Evolutionary conservation across 2,329 filamentous ascomycete species (phyloP), one percentile per base, ranked within the genome.

Genomic region (Aschersonia sp.): DNA sequence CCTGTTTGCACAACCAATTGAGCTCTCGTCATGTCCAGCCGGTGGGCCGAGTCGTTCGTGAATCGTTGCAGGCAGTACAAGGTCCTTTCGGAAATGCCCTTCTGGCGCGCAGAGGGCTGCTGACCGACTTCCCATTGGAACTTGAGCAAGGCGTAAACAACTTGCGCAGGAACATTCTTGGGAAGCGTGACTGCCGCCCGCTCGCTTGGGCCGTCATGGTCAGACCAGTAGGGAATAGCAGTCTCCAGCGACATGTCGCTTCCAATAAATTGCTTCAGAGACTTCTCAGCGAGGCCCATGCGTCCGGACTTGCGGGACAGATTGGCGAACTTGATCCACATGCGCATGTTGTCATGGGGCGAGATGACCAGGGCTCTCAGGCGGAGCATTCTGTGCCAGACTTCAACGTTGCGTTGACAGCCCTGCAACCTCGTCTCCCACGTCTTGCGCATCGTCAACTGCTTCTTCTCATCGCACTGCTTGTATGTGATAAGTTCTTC

Each of bases 291-390:
- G 45, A 99, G 77, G 7, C 92, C 91, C 74, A 91, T 89, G 31
- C 92, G 84, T 50, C 88, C 85, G 43, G 91, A 95, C 65, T 98
- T 99, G 58, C 94, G 85, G 65, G 94, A 99, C 5, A 98, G 78
- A 58, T 97, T 98, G 58, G 92, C 87, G 62, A 96, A 98, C 63
- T 98, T 99, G 71, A 98, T 97, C 82, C 89, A 96, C 89, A 98
- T 98, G 58, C 94, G 86, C 73, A 94, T 88, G 59, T 96, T 96
- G 62, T 99, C 89, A 35, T 80, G 80, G 0, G 94, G 91, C 1
- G 83, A 83, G 51, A 97, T 91, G 50, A 99, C 92, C 46, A 99
- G 74, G 28, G 89, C 86, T 51, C 92, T 82, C 32, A 98, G 82
- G 61, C 95, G 92, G 48, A 99, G 80, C 88, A 97, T 97, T 51